Base-by-base conservation (phyloP, 2,329 filamentous ascomycete genomes). In the Colletotrichum lini region DNA sequence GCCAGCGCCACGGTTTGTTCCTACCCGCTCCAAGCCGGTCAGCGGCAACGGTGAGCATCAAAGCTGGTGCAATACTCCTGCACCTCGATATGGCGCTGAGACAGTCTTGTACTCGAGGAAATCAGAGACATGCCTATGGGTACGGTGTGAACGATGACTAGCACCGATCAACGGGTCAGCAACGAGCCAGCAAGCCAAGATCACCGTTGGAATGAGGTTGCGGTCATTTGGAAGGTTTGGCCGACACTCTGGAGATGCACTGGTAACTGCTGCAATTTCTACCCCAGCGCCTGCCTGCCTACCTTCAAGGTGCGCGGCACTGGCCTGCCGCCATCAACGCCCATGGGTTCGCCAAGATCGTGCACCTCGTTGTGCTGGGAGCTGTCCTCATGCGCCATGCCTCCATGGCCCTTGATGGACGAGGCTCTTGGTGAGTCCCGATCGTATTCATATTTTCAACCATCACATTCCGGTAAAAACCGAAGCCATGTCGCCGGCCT, bases 151-250 rank as follows among this genome's bases (percentile, higher is more conserved):
- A 23, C 16, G 30, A 40, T n/a, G 21, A 10, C 42, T 30, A 30
- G 58, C 65, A 58, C 35, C 54, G 45, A 56, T 57, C 53, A 64
- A 15, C 40, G 35, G 35, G 35, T 38, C 35, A 38, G 9, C 35
- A 38, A 38, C 35, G 35, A 38, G 35, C 35, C 35, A 49, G n/a
- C 35, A 35, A 56, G 57, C 16, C 65, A 47, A 54, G 65, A 44
- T 40, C 44, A 53, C 45, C 38, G 63, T 47, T 64, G 35, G 42
- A 61, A 61, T 47, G 53, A 23, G 42, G 16, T 21, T 47, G 47
- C 49, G 56, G 49, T 60, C 49, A 60, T 56, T 42, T 60, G 47
- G 54, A 26, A 53, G 57, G 18, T 56, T 60, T 47, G 67, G 67
- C 67, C 67, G 54, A 66, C 35, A 10, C 60, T n/a, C 21, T 45